A percentile compares a stretch with the other conserved stretches of the same genome.
Conservation (phyloP, 352 stramenopile species). For the Globisporangium spinosum region DNA sequence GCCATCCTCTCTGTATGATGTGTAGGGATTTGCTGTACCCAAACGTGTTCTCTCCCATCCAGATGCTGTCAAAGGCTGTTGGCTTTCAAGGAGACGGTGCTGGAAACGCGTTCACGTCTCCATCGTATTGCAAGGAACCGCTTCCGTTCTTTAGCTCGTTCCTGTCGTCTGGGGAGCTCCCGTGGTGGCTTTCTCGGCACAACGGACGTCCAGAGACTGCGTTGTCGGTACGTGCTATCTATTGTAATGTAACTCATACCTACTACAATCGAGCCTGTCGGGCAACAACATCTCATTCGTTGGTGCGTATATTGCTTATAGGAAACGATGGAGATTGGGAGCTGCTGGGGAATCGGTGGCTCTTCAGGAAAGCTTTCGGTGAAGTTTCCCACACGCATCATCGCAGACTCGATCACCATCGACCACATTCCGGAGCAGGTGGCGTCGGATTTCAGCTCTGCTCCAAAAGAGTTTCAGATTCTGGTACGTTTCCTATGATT, state of each 20-base stretch:
- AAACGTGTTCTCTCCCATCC: constrained; percentile 28
- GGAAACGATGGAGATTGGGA: constrained; percentile 84
- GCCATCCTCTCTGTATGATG: neutral
- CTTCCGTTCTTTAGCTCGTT: constrained; percentile 35
- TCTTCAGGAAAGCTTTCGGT: constrained; percentile 65
- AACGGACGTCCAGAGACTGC: constrained; percentile 75
- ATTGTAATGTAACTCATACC: neutral
- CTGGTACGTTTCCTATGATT: constrained; percentile 30
- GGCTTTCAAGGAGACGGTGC: constrained; percentile 25
- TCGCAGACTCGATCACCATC: constrained; percentile 65
- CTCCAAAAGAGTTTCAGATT: constrained; percentile 61
- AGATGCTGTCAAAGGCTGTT: constrained; percentile 30
- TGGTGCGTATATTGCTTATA: constrained; percentile 13
- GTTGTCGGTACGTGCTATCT: constrained; percentile 47
- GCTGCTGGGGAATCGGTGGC: constrained; percentile 70
- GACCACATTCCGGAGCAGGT: constrained; percentile 77
- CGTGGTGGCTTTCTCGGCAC: constrained; percentile 75
- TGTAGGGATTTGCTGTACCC: constrained; percentile 55
- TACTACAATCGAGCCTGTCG: neutral
- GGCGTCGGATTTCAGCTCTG: constrained; percentile 65
- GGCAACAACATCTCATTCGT: neutral
- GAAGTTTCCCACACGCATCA: constrained; percentile 60
- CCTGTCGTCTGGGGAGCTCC: constrained; percentile 45
- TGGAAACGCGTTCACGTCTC: constrained; percentile 47
- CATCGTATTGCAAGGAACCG: constrained; percentile 39